Percentiles rank a stretch among this genome's conserved stretches.
Evolutionary conservation across 2,329 filamentous ascomycete species (phyloP).

Genomic region (Phialophora tarda): DNA sequence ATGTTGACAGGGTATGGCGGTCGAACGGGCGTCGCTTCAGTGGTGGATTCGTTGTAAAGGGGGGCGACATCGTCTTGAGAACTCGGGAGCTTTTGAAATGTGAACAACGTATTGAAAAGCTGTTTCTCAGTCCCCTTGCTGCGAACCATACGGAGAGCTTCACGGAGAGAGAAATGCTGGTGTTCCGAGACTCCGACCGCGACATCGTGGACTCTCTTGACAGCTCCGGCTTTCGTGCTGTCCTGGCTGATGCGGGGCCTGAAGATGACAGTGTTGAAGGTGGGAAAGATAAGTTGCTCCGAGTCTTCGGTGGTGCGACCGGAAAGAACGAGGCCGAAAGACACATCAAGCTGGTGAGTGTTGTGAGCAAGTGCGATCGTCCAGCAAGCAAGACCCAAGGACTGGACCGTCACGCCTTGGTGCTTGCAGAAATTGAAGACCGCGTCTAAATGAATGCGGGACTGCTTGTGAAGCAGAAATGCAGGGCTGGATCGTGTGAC

Average conservation of each 20-base stretch:
- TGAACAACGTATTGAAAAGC: slow-evolving; percentile 69
- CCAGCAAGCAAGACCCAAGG: slow-evolving; percentile 78
- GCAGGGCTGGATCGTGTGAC: neutral
- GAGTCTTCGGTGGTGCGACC: slow-evolving; percentile 77
- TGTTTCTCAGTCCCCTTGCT: slow-evolving; percentile 43
- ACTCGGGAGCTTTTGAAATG: slow-evolving; percentile 64
- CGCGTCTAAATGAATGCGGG: slow-evolving; percentile 48
- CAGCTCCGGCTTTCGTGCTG: slow-evolving; percentile 62
- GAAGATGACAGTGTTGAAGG: slow-evolving; percentile 87
- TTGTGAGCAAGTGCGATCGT: slow-evolving; percentile 70
- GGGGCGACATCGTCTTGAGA: slow-evolving; percentile 32
- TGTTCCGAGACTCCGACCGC: slow-evolving; percentile 69
- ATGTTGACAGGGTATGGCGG: slow-evolving; percentile 83
- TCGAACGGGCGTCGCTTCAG: slow-evolving; percentile 62
- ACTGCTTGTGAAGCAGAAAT: slow-evolving; percentile 56
- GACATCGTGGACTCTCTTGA: slow-evolving; percentile 75
- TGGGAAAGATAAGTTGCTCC: slow-evolving; percentile 76
- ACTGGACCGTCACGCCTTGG: slow-evolving; percentile 73
- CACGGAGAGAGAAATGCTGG: slow-evolving; percentile 78
- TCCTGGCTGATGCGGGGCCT: slow-evolving; percentile 72
- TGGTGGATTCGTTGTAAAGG: slow-evolving; percentile 65
- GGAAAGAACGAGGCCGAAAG: slow-evolving; percentile 82
- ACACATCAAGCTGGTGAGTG: slow-evolving; percentile 70
- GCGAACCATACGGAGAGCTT: slow-evolving; percentile 63
- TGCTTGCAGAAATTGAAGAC: slow-evolving; percentile 68